Conservation (phyloP, 805 yeast genomes). For the Hanseniaspora meyeri region DNA sequence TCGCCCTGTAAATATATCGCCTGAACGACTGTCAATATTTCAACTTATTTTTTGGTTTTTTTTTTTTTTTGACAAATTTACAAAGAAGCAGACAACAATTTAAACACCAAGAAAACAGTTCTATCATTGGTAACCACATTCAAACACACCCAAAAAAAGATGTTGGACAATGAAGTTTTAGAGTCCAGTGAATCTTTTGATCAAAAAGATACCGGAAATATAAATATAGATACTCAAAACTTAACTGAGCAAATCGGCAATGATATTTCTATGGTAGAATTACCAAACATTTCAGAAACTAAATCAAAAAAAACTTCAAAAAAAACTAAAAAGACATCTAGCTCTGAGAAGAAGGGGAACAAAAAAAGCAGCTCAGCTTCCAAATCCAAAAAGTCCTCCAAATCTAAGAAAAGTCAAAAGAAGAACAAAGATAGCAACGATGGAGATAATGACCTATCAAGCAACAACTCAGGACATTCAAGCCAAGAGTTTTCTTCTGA, state of each 20-base stretch:
- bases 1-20: too few relatives aligned
- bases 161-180: background rate
- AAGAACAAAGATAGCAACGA: background rate
- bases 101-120: too few relatives aligned
- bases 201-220: background rate
- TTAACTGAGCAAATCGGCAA: background rate
- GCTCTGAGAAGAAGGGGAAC: background rate
- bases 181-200: background rate
- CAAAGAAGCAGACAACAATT: too few relatives aligned
- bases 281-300: constrained; percentile 7
- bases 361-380: background rate
- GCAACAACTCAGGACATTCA: background rate
- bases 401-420: background rate
- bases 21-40: too few relatives aligned
- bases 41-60: background rate
- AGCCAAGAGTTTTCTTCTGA: background rate
- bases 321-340: background rate
- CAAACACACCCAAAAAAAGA: too few relatives aligned
- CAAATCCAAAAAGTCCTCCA: background rate
- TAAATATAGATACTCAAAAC: background rate
- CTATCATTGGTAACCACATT: background rate
- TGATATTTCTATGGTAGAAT: constrained; percentile 7
- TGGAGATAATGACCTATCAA: background rate
- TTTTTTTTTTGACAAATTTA: background rate
- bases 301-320: background rate